These are phyloP conservation scores for Cryptosporidium sp. DNA, from an alignment of 169 alveolate genomes.

Conservation along the genomic window DNA sequence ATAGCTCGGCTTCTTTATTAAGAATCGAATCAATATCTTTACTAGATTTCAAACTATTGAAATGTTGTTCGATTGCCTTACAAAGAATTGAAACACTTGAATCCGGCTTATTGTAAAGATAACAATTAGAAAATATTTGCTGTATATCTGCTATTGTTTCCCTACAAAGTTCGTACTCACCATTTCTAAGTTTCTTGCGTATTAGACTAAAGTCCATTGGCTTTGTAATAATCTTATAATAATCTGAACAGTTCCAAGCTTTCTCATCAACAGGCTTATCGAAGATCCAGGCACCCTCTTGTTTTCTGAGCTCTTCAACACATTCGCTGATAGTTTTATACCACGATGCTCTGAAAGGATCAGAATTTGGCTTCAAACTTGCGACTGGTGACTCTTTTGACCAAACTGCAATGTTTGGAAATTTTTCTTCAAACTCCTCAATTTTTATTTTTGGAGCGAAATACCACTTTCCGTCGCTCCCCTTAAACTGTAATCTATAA, in stretches of 20 bases:
- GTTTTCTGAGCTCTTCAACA: slow-evolving; percentile 83
- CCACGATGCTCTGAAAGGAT: slow-evolving; percentile 87
- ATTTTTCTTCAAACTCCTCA: slow-evolving; percentile 85
- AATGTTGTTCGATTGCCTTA: slow-evolving; percentile 85
- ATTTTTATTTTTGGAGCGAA: slow-evolving; percentile 88
- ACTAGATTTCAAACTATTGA: slow-evolving; percentile 77
- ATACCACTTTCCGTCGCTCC: slow-evolving; percentile 86
- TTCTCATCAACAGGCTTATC: slow-evolving; percentile 91
- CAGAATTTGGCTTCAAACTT: slow-evolving; percentile 79
- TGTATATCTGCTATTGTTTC: slow-evolving; percentile 88
- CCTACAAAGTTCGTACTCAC: slow-evolving; percentile 83
- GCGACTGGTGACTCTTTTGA: slow-evolving; percentile 81
- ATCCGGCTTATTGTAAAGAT: slow-evolving; percentile 86
- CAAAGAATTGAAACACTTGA: slow-evolving; percentile 88
- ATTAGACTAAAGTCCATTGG: slow-evolving; percentile 90
- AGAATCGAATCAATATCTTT: slow-evolving; percentile 62
- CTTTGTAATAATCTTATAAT: slow-evolving; percentile 87
- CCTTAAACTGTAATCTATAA: slow-evolving; percentile 84
- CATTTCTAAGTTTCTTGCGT: slow-evolving; percentile 83
- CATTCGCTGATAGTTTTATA: slow-evolving; percentile 81
- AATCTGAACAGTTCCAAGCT: slow-evolving; percentile 90
- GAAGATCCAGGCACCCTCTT: slow-evolving; percentile 91
- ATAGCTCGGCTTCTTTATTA: slow-evolving; percentile 22
- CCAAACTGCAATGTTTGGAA: slow-evolving; percentile 89
- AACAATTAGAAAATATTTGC: slow-evolving; percentile 87